Evolutionary conservation across 176 grass and related monocot species (phyloP), one percentile per base, ranked within the genome.

Genomic region (Pontederia crassipes): DNA sequence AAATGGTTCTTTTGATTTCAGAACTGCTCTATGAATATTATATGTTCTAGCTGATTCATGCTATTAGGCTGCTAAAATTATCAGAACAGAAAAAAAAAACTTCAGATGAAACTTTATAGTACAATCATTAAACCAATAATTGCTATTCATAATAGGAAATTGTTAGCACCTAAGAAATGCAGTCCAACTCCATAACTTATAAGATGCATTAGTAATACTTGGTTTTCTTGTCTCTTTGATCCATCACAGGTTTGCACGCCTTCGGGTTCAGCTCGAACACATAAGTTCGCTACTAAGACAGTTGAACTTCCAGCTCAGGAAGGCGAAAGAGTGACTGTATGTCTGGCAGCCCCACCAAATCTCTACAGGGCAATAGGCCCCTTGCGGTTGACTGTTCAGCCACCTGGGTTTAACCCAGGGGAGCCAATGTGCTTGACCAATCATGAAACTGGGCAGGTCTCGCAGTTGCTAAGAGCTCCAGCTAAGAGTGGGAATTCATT

Each of bases 271-370:
- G 92, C 92, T 46, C 81, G 83, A 16, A 97, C 81, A 10, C 76
- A 97, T 58, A 84, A 81, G 64, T 90, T 97, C 82, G 81, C 83
- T 52, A 97, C 84, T 51, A 58, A 78, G 62, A 97, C 74, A 17
- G 66, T 77, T 29, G 76, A 88, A 40, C 81, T 97, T 58, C 92
- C 92, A 74, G 92, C 87, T 63, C 92, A 91, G 76, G 83, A 78
- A 90, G 87, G 87, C 75, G 84, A 97, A 80, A 79, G 92, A 83
- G 83, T 97, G 28, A 97, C 92, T 46, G 78, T 97, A 74, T 88
- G 84, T 11, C 70, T 97, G 64, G 84, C 87, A 14, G 84, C 84
- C 28, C 87, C 87, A 71, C 68, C 81, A 63, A 85, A 78, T 70
- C 54, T 79, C 50, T 91, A 88, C 68, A 79, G 71, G 20, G 64